Conservation (phyloP, 2,329 filamentous ascomycete species). For the Ascochyta fabae region DNA sequence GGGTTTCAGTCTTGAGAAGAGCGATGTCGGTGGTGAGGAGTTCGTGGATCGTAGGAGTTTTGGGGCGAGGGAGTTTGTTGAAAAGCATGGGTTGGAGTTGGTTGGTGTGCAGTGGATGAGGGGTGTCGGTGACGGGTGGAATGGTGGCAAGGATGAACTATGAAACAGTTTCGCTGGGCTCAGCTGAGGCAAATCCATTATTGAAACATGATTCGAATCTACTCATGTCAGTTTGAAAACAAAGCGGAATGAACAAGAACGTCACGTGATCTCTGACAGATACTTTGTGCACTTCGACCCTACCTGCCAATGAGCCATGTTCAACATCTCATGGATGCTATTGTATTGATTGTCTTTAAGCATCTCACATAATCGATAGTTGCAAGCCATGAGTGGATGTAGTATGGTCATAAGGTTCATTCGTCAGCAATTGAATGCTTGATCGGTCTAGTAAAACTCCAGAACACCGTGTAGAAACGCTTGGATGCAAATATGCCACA, state of each 20-base stretch:
- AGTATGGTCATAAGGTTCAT: conserved; percentile 17
- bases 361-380: neutral
- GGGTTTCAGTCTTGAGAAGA: conserved; percentile 27
- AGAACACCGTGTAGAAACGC: conserved; percentile 21
- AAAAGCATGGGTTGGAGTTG: conserved; percentile 36
- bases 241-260: too few species aligned
- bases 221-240: too few species aligned
- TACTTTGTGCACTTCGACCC: neutral
- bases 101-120: conserved; percentile 48
- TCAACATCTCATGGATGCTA: neutral
- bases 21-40: conserved; percentile 45
- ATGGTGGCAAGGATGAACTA: conserved; percentile 9
- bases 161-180: neutral
- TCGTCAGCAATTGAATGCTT: conserved; percentile 30
- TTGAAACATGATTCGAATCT: too few species aligned
- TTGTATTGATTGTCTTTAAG: neutral
- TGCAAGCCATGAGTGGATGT: neutral
- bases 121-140: conserved; percentile 48
- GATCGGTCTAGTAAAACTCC: conserved; percentile 24
- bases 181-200: too few species aligned
- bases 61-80: conserved; percentile 30
- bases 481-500: conserved; percentile 20
- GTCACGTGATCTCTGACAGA: too few species aligned
- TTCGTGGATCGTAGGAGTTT: conserved; percentile 46
- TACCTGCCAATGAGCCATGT: neutral